Conservation (phyloP, 1,284 basidiomycete genomes). For the Boletellus deceptivus region DNA sequence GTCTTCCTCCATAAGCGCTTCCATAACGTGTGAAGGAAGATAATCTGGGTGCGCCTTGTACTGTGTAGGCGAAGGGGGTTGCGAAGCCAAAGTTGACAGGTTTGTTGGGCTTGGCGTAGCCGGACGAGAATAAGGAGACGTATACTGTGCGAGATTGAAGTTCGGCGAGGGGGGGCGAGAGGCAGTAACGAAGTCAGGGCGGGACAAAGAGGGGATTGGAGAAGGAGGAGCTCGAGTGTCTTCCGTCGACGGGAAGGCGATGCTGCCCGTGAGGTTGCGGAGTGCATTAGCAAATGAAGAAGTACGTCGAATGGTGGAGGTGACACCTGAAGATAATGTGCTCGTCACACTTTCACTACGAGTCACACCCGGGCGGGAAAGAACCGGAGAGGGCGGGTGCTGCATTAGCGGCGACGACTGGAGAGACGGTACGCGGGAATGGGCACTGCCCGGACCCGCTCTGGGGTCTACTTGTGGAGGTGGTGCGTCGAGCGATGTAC, state of each 20-base stretch:
- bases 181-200: conserved; percentile 40
- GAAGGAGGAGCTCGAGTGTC: conserved; percentile 51
- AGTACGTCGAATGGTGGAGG: conserved; percentile 72
- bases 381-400: conserved; percentile 39
- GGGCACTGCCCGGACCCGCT: conserved; percentile 32
- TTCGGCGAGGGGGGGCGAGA: conserved; percentile 76
- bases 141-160: conserved; percentile 70
- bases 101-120: conserved; percentile 39
- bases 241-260: conserved; percentile 61
- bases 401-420: conserved; percentile 41
- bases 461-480: conserved; percentile 37
- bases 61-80: conserved; percentile 34
- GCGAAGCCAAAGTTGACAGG: conserved; percentile 18
- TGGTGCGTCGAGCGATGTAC: conserved; percentile 56
- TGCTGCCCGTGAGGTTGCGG: conserved; percentile 71
- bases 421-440: conserved; percentile 54
- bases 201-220: conserved; percentile 30
- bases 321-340: conserved; percentile 56
- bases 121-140: conserved; percentile 67
- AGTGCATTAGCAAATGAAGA: conserved; percentile 83
- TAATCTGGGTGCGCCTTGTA: conserved; percentile 46
- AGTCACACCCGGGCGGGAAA: conserved; percentile 45
- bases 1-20: conserved; percentile 86
- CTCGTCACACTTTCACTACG: conserved; percentile 63
- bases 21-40: conserved; percentile 74